Evolutionary conservation across 169 alveolate genomes (phyloP).

Genomic region (Cytauxzoon felis): DNA sequence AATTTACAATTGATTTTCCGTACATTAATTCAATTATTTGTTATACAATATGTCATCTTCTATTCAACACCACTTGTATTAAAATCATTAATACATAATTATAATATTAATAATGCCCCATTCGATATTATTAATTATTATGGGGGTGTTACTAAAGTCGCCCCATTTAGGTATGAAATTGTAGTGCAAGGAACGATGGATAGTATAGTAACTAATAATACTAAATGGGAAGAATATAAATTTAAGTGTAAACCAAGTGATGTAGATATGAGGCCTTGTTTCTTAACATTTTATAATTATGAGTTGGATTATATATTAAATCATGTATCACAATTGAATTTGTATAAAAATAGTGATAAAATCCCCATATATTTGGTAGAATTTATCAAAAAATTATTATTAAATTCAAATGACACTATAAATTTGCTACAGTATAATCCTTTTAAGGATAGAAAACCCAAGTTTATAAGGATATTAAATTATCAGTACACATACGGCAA

Average conservation of each 20-base stretch:
- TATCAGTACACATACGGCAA: slow-evolving; percentile 34
- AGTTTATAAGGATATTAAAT: slow-evolving; percentile 42
- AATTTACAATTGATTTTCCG: slow-evolving; percentile 1
- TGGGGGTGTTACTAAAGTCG: slow-evolving; percentile 8
- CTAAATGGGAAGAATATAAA: slow-evolving; percentile 47
- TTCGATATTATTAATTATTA: slow-evolving; percentile 42
- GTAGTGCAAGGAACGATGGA: slow-evolving; percentile 57
- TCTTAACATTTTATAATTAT: slow-evolving; percentile 26
- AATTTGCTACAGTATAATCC: slow-evolving; percentile 28
- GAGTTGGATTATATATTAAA: slow-evolving; percentile 32
- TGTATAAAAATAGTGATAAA: not conserved
- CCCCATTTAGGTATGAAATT: slow-evolving; percentile 14
- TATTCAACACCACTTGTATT: slow-evolving; percentile 11
- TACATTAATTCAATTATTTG: slow-evolving; percentile 26
- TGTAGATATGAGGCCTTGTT: not conserved
- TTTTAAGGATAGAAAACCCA: slow-evolving; percentile 30
- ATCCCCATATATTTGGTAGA: slow-evolving; percentile 6
- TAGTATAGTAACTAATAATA: slow-evolving; percentile 9
- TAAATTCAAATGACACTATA: slow-evolving; percentile 3
- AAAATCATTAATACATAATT: not conserved
- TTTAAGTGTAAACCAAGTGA: slow-evolving; percentile 31
- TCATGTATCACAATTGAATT: not conserved
- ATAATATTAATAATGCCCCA: slow-evolving; percentile 12
- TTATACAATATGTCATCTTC: not conserved
- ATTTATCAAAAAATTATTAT: slow-evolving; percentile 9